Base-by-base conservation (phyloP, 176 grass and related monocot genomes). In the Paspalum notatum region DNA sequence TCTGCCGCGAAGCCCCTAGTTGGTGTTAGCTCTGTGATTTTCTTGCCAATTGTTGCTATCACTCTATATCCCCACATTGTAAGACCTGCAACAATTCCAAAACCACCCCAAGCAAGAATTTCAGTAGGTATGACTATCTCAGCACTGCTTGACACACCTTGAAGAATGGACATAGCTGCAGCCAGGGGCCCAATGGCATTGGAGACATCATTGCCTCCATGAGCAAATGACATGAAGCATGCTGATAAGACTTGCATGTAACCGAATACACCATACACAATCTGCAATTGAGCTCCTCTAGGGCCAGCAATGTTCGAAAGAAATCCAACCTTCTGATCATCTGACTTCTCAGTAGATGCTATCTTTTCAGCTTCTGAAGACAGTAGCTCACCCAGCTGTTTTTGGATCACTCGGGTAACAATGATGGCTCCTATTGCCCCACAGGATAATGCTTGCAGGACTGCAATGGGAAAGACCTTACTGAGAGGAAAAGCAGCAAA, bases 221-320 rank as follows among this genome's bases (percentile, higher is more conserved):
- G 96, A 71, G 93, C 93, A 54, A 99, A 95, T 67, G 96, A 99
- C 96, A 99, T 99, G 90, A 99, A 99, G 74, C 96, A 99, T 74
- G 96, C 96, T 56, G 96, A 99, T 62, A 99, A 66, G 47, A 99
- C 82, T 75, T 99, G 96, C 96, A 99, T 91, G 84, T 99, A 93
- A 47, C 93, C 93, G 62, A 99, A 95, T 40, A 99, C 90, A 12
- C 93, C 80, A 17, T 99, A 99, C 18, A 99, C 96, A 45, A 99
- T 99, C 85, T 99, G 86, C 55, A 99, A 66, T 82, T 99, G 96
- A 64, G 93, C 93, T 53, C 96, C 96, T 54, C 68, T 95, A 21
- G 90, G 93, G 20, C 96, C 96, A 70, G 89, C 85, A 52, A 95
- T 44, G 62, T 93, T 68, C 3, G 91, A 87, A 41, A 97, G 88